Evolutionary conservation across 352 stramenopile genomes (phyloP), one percentile per base, ranked within the genome.

Genomic region (Poterioochromonas sp.): DNA sequence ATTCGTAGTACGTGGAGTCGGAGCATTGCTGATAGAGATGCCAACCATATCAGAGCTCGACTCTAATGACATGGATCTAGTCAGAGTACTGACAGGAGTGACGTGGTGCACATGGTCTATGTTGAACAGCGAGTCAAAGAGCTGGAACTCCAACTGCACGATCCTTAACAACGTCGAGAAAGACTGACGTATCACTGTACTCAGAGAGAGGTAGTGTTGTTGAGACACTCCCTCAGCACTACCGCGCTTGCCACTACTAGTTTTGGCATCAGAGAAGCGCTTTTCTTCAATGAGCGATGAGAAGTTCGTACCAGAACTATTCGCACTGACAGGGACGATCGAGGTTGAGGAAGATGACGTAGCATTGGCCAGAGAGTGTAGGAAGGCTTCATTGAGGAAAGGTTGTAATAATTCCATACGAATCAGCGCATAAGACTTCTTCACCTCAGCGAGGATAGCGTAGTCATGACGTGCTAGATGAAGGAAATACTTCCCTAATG

Each of bases 71-170:
- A 15, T 26, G n/a, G n/a, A n/a, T n/a, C n/a, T n/a, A n/a, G n/a
- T n/a, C n/a, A n/a, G n/a, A 58, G 15, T 26, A 58, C 47, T 58
- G 26, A 15, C 26, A 15, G 47, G 47, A n/a, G 62, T 70, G 62
- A 35, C 62, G 12, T 35, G 18, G 18, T 35, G 62, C 62, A 22
- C 18, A 15, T 15, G 11, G 18, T 35, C 29, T 35, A 70, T 20
- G 62, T 29, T 5, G n/a, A 74, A 74, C 11, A 77, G 47, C 11
- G 69, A 77, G 12, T 12, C 69, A 77, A 37, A 77, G 11, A 77
- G 32, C 41, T 77, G 69, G 5, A 73, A 32, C 41, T 77, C 69
- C 41, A 77, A 65, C 32, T 71, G 34, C 12, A 32, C 34, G 20
- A 65, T 32, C 5, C 69, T 12, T 26, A 77, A 58, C 12, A 77